phyloP scores from a whole-genome alignment of 345 rosid species.

The Lagerstroemia speciosa region DNA sequence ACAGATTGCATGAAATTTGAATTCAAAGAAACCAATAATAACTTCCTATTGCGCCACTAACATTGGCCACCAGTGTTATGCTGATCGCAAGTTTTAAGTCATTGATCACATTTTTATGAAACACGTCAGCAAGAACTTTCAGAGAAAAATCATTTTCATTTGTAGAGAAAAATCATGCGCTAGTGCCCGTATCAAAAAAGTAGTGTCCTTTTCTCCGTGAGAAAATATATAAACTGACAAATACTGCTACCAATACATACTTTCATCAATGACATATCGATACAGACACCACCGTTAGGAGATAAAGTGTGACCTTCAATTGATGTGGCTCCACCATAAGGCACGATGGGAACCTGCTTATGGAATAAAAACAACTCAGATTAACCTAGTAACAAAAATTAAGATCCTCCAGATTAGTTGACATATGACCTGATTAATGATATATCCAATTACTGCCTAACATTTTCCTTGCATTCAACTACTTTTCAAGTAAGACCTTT shows the following conservation, averaged over 20 bases:
- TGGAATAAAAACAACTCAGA: conserved; percentile 9
- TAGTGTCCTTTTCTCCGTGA: not conserved
- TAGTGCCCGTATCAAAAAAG: not conserved
- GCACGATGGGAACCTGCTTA: conserved; percentile 76
- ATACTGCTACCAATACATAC: conserved; percentile 25
- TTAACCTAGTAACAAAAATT: conserved; percentile 5
- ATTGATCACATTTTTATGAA: not conserved
- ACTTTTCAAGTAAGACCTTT: no score
- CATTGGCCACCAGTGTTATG: not conserved
- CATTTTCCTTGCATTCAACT: not conserved
- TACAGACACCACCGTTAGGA: conserved; percentile 87
- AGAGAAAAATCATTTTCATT: no score
- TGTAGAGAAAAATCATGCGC: no score
- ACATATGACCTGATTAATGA: not conserved
- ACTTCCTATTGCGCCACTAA: not conserved
- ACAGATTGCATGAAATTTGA: not conserved
- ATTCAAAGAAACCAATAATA: not conserved
- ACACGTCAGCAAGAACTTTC: not conserved
- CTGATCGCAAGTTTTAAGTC: not conserved
- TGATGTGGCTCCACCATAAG: conserved; percentile 98
- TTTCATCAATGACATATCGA: conserved; percentile 86
- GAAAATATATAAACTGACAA: not conserved
- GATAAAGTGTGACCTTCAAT: conserved; percentile 88
- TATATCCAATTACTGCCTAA: not conserved
- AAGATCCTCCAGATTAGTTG: not conserved